phyloP scores from a whole-genome alignment of 1,284 basidiomycete genomes.

The Ustilago vetiveriae region DNA sequence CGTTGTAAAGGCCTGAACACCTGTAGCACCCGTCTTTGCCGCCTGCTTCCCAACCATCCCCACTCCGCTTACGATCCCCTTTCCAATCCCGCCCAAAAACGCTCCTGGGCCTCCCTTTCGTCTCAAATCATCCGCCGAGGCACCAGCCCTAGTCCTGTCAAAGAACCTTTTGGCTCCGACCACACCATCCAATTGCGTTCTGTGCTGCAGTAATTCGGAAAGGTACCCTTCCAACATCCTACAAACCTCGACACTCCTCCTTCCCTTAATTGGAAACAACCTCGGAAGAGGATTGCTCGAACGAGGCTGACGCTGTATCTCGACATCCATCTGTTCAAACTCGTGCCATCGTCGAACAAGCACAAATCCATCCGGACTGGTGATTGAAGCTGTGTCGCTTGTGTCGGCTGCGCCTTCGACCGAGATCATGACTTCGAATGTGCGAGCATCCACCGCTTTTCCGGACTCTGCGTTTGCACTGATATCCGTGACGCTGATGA shows the following conservation, averaged over 20 bases:
- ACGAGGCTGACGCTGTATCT: conserved; percentile 49
- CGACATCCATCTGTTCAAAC: conserved; percentile 57
- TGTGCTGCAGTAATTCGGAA: conserved; percentile 33
- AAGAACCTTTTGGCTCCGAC: conserved; percentile 53
- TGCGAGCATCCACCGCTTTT: conserved; percentile 48
- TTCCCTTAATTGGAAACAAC: conserved; percentile 45
- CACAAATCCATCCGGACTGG: conserved; percentile 57
- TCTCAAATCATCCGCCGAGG: conserved; percentile 36
- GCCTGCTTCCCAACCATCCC: conserved; percentile 56
- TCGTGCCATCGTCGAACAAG: conserved; percentile 61
- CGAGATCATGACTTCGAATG: conserved; percentile 61
- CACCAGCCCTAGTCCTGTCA: conserved; percentile 58
- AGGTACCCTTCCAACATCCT: conserved; percentile 54
- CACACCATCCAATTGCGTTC: conserved; percentile 17
- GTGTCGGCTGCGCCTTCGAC: conserved; percentile 48
- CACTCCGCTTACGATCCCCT: conserved; percentile 55
- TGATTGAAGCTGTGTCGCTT: conserved; percentile 7
- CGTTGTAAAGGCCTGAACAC: conserved; percentile 22
- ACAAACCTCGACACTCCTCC: conserved; percentile 46
- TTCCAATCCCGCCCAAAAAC: conserved; percentile 50
- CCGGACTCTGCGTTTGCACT: conserved; percentile 50
- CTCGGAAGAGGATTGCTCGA: conserved; percentile 38
- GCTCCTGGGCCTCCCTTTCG: conserved; percentile 27
- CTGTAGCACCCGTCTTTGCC: conserved; percentile 35
- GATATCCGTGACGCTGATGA: conserved; percentile 56